Base-by-base conservation (phyloP, 2,329 filamentous ascomycete species). In the Mariannaea sp. region DNA sequence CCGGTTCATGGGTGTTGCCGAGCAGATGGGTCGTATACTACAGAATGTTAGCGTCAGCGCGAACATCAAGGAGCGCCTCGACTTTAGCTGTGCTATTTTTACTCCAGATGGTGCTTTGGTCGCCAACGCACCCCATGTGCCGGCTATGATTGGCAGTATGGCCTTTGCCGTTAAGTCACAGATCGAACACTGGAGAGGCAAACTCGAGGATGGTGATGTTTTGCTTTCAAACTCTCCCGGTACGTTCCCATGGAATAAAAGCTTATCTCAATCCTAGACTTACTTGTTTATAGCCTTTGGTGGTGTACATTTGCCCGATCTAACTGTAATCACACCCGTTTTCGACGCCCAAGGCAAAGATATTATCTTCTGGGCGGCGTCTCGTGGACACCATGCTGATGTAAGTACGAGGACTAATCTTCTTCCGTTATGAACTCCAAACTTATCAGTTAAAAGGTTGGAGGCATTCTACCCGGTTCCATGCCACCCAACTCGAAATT, bases 1-100 rank as follows among this genome's bases (percentile, higher is more conserved):
- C 69, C 80, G 89, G 1, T 93, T 93, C 72, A 92, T 92, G 89
- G 85, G 86, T 4, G 90, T 92, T 57, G 89, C 89, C 0, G 89
- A 93, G 70, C 89, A 92, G 65, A 92, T 92, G 88, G 88, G 89
- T 0, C 79, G 86, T 46, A 86, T 87, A 2, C 71, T 93, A n/a
- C 87, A 92, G 65, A 91, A 91, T 72, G 91, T 88, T 0, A 86
- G 84, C 59, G 86, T 92, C n/a, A 87, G 82, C 47, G 89, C 86
- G 0, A 92, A 92, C 61, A 88, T 93, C 69, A 89, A 92, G 64
- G 90, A 93, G 67, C 81, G 89, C 2, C 77, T 92, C 1, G 89
- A 93, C 65, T 93, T 92, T 65, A 90, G 87, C 1, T 93, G 89
- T 60, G 89, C 89, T 1, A 75, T 93, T 0, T 93, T 93, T 65